Conservation (phyloP, 495 filamentous ascomycete genomes). For the Chaetomidium leptoderma region DNA sequence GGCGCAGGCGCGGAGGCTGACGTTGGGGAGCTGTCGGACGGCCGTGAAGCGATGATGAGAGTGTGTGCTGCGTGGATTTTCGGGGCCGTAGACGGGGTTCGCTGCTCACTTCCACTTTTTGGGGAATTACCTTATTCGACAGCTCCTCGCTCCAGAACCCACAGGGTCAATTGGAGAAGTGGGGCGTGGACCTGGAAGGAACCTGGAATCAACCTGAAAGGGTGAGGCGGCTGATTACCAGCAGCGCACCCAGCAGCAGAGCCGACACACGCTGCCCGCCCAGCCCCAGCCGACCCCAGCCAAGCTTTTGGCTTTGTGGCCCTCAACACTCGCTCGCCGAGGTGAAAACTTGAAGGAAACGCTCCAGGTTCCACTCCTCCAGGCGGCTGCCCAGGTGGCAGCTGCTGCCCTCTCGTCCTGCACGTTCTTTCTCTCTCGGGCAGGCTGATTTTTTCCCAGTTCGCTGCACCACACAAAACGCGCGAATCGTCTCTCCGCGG, state of each 20-base stretch:
- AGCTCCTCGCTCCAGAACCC: too few species aligned
- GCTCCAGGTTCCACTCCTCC: too few species aligned
- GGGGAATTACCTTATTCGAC: conserved; percentile 17
- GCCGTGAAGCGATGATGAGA: conserved; percentile 6
- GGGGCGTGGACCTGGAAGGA: background rate
- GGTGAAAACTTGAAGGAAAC: too few species aligned
- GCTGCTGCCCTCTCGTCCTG: background rate
- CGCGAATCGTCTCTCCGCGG: background rate
- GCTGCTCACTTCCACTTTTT: conserved; percentile 8
- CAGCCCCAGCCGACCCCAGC: background rate
- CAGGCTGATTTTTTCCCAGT: too few species aligned
- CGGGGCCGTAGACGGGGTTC: conserved; percentile 4
- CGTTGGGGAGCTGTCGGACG: conserved; percentile 12
- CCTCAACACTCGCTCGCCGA: too few species aligned
- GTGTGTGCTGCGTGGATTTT: conserved; percentile 14
- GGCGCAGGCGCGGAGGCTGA: conserved; percentile 6
- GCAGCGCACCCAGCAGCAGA: too few species aligned
- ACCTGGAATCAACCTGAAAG: background rate
- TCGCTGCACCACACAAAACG: background rate
- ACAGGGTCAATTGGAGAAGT: conserved; percentile 23
- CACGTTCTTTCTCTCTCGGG: too few species aligned
- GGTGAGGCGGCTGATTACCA: conserved; percentile 18
- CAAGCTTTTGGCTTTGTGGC: conserved; percentile 11
- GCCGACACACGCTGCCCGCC: conserved; percentile 7
- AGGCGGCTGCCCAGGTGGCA: too few species aligned